phyloP scores from a whole-genome alignment of 2,329 filamentous ascomycete genomes.

The Aspergillus calidoustus region DNA sequence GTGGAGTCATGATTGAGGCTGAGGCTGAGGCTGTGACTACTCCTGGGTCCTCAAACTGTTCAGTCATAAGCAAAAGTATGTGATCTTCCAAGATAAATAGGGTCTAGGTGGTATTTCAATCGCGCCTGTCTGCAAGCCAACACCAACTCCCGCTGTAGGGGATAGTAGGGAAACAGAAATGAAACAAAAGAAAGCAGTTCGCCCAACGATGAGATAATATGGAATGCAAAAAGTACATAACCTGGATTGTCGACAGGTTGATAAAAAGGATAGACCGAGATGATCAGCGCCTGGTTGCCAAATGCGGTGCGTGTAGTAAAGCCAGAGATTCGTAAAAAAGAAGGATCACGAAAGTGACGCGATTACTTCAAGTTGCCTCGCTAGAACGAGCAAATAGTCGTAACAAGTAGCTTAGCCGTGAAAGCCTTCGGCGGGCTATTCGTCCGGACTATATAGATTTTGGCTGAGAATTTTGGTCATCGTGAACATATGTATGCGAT shows the following conservation, averaged over 20 bases:
- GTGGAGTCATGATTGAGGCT: slow-evolving; percentile 12
- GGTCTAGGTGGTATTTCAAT: slow-evolving; percentile 24
- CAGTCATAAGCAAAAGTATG: slow-evolving; percentile 1
- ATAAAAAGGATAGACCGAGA: slow-evolving; percentile 24
- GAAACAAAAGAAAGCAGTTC: slow-evolving; percentile 18
- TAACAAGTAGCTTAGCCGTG: slow-evolving; percentile 20
- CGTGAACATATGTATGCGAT: slow-evolving; percentile 96
- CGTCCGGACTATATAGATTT: slow-evolving; percentile 85
- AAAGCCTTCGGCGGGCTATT: slow-evolving; percentile 47
- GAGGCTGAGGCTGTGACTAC: slow-evolving; percentile 3
- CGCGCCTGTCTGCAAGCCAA: slow-evolving; percentile 27
- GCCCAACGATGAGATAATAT: slow-evolving; percentile 22
- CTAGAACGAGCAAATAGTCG: slow-evolving; percentile 15
- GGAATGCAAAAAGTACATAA: neutral
- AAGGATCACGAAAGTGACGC: slow-evolving; percentile 21
- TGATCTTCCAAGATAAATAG: neutral
- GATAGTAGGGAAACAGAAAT: slow-evolving; percentile 26
- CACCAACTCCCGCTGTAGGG: slow-evolving; percentile 42
- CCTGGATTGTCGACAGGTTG: neutral
- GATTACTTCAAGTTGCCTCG: slow-evolving; percentile 8
- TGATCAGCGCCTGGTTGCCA: slow-evolving; percentile 36
- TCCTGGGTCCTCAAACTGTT: slow-evolving; percentile 1
- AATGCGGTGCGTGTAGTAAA: slow-evolving; percentile 30
- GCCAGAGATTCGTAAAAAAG: slow-evolving; percentile 34
- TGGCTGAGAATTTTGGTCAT: slow-evolving; percentile 97